Evolutionary conservation across 371 early-diverging fungal species (phyloP), one percentile per base, ranked within the genome.

Genomic region (Paraphysoderma sedebokerense): DNA sequence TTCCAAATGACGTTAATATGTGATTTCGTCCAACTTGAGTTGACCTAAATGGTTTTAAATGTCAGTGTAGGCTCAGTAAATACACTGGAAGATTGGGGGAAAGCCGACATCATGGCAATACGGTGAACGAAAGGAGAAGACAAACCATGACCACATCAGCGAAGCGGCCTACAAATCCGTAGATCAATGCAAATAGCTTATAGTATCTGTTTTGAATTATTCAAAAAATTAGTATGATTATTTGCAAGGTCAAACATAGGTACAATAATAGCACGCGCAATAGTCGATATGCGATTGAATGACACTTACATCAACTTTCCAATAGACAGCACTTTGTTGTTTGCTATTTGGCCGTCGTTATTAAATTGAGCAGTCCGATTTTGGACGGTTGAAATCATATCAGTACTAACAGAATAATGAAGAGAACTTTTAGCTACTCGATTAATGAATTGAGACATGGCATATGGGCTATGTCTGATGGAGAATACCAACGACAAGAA

Each of bases 21-120:
- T 20, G 62, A 72, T 30, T 76, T 68, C n/a, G 97, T 97, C 97
- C 97, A 97, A 2, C 85, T 72, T 0, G 93, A 93, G 59, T 95
- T 92, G 20, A 79, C 79, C 65, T 67, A 6, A 0, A 31, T n/a
- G 24, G 4, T 3, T 34, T 13, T 34, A 34, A 17, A 17, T 13
- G 35, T 34, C 35, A 17, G 22, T 12, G 20, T 12, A 40, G 13
- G 40, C 9, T 12, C 13, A 22, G 37, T 36, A 22, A 36, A 22
- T 6, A 22, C n/a, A n/a, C n/a, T n/a, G n/a, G n/a, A n/a, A n/a
- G n/a, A n/a, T n/a, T n/a, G n/a, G n/a, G n/a, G n/a, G n/a, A n/a
- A n/a, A n/a, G n/a, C n/a, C n/a, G n/a, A n/a, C n/a, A n/a, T 7
- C 3, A 20, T 3, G 15, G 23, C 19, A 32, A 29, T 20, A 28